Evolutionary conservation across 352 stramenopile genomes (phyloP).

Genomic region (Globisporangium barbulae): DNA sequence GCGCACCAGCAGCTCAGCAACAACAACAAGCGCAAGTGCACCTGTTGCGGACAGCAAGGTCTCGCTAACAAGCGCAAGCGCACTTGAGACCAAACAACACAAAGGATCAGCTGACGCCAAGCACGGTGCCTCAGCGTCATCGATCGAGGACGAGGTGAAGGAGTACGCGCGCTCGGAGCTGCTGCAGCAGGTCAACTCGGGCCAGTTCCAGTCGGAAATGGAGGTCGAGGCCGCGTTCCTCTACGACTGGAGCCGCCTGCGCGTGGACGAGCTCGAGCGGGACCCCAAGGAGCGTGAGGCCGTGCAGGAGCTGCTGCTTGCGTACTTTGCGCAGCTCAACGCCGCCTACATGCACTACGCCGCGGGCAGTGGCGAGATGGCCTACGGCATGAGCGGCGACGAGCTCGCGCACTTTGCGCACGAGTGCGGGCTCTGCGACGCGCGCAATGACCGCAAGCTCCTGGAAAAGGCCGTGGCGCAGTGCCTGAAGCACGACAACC

Average conservation of each 20-base stretch:
- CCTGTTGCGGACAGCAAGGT: conserved; percentile 4
- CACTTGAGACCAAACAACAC: conserved; percentile 2
- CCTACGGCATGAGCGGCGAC: conserved; percentile 60
- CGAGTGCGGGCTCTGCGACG: conserved; percentile 53
- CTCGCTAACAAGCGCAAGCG: neutral
- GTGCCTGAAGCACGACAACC: conserved; percentile 31
- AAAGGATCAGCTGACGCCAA: conserved; percentile 8
- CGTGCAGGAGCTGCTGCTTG: conserved; percentile 55
- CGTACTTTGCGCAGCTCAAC: conserved; percentile 52
- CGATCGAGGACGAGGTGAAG: conserved; percentile 47
- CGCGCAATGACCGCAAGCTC: conserved; percentile 26
- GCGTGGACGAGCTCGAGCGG: conserved; percentile 48
- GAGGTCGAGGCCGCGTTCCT: conserved; percentile 79
- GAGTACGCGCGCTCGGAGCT: conserved; percentile 64
- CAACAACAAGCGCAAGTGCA: neutral
- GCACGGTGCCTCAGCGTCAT: conserved; percentile 5
- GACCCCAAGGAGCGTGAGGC: conserved; percentile 43
- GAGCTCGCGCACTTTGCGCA: conserved; percentile 78
- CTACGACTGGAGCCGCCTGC: conserved; percentile 67
- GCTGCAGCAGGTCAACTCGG: conserved; percentile 72
- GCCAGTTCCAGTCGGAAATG: conserved; percentile 76
- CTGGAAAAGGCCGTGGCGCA: conserved; percentile 42
- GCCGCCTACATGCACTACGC: conserved; percentile 77
- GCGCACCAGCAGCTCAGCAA: neutral
- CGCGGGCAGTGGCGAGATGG: conserved; percentile 51